Conservation (phyloP, 768 basidiomycete species). For the Suillus paluster region DNA sequence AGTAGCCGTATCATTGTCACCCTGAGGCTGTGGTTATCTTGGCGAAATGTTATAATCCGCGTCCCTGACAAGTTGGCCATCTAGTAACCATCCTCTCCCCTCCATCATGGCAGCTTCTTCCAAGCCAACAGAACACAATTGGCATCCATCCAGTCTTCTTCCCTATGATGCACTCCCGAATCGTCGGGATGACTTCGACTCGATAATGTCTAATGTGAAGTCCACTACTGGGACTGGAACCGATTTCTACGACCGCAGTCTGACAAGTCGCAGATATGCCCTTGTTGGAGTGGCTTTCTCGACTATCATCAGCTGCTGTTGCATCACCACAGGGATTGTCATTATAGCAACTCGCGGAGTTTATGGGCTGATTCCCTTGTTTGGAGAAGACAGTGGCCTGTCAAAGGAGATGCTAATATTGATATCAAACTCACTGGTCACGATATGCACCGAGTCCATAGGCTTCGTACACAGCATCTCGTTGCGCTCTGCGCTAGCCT, state of each 20-base stretch:
- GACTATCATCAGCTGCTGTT: constrained; percentile 24
- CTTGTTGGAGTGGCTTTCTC: constrained; percentile 30
- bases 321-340: constrained; percentile 29
- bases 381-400: no score
- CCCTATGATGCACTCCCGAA: not conserved
- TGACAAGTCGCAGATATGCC: constrained; percentile 25
- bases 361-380: constrained; percentile 1
- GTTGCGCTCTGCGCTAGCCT: constrained; percentile 31
- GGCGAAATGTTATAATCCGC: no score
- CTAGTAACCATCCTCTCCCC: no score
- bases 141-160: not conserved
- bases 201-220: constrained; percentile 25
- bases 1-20: no score
- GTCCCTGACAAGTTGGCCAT: no score
- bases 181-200: constrained; percentile 21
- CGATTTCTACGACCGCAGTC: constrained; percentile 35
- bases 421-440: constrained; percentile 31
- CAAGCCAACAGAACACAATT: no score
- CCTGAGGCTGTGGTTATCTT: no score
- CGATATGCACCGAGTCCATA: constrained; percentile 32
- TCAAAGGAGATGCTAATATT: no score
- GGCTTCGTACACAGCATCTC: constrained; percentile 35
- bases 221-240: constrained; percentile 22
- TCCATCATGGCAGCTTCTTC: not conserved
- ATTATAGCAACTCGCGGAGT: constrained; percentile 16